Conservation (phyloP, 768 basidiomycete genomes). For the Lentinus tigrinus region DNA sequence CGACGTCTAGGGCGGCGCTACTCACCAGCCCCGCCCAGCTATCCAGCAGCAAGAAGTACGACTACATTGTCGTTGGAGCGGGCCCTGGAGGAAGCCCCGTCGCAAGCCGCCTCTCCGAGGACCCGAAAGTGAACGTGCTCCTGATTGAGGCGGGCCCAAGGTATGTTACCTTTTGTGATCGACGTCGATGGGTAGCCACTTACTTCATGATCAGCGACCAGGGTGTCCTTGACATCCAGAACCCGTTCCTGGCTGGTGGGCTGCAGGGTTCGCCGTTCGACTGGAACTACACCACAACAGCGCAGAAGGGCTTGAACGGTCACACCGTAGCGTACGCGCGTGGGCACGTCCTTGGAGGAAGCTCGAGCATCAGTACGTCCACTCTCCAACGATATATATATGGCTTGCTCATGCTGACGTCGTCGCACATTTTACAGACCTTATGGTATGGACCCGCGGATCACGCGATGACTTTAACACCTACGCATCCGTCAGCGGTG, state of each 20-base stretch:
- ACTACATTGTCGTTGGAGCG: slow-evolving; percentile 39
- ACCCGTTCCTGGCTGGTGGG: slow-evolving; percentile 16
- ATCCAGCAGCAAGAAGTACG: slow-evolving; percentile 26
- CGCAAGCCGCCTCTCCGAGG: slow-evolving; percentile 39
- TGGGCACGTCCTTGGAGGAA: slow-evolving; percentile 27
- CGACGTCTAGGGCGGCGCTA: background rate
- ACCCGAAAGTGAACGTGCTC: slow-evolving; percentile 34
- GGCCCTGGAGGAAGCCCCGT: slow-evolving; percentile 38
- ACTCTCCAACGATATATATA: background rate
- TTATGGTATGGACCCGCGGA: slow-evolving; percentile 28
- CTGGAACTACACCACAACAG: slow-evolving; percentile 30
- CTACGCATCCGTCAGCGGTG: slow-evolving; percentile 25
- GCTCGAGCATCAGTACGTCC: slow-evolving; percentile 24
- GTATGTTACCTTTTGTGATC: background rate
- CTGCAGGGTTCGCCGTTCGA: slow-evolving; percentile 17
- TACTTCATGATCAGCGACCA: slow-evolving; percentile 5
- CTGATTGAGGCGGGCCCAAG: slow-evolving; percentile 28
- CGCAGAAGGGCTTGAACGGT: slow-evolving; percentile 21
- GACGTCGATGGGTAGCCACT: background rate
- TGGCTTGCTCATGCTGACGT: background rate
- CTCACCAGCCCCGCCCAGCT: slow-evolving; percentile 9
- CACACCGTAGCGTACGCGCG: slow-evolving; percentile 23
- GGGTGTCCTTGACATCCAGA: slow-evolving; percentile 14
- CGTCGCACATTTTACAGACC: slow-evolving; percentile 19
- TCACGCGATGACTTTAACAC: slow-evolving; percentile 27